Conservation (phyloP, 495 filamentous ascomycete species). For the Penicillium arizonense region DNA sequence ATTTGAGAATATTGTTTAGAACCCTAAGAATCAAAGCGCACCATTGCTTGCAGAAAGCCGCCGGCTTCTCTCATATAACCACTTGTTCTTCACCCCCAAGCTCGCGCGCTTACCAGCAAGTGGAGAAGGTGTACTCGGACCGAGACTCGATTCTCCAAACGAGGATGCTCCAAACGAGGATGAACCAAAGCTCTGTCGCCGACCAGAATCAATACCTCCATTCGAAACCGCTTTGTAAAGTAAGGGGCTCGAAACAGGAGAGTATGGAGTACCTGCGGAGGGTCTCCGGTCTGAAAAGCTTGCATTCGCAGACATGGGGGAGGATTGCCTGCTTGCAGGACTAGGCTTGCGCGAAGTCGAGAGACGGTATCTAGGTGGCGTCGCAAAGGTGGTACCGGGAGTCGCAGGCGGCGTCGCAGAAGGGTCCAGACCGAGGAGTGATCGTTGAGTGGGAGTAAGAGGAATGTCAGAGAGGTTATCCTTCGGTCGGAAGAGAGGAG, state of each 20-base stretch:
- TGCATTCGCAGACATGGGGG: conserved; percentile 46
- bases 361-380: conserved; percentile 82
- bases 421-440: conserved; percentile 78
- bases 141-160: conserved; percentile 34
- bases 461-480: conserved; percentile 88
- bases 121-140: conserved; percentile 63
- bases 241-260: conserved; percentile 60
- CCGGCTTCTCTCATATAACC: conserved; percentile 79
- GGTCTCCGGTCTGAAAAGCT: conserved; percentile 41
- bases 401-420: conserved; percentile 60
- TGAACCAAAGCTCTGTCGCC: conserved; percentile 62
- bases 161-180: conserved; percentile 50
- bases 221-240: conserved; percentile 64
- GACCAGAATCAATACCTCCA: conserved; percentile 47
- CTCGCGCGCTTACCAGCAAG: conserved; percentile 61
- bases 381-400: conserved; percentile 66
- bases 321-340: conserved; percentile 52
- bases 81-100: conserved; percentile 79
- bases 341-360: conserved; percentile 61
- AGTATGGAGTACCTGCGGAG: conserved; percentile 43
- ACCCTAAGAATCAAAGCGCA: conserved; percentile 23
- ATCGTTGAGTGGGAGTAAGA: conserved; percentile 84
- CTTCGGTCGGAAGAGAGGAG: conserved; percentile 64
- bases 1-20: neutral
- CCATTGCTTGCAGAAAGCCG: conserved; percentile 44